phyloP scores from a whole-genome alignment of 2,329 filamentous ascomycete genomes.

The Penicillium sp. region DNA sequence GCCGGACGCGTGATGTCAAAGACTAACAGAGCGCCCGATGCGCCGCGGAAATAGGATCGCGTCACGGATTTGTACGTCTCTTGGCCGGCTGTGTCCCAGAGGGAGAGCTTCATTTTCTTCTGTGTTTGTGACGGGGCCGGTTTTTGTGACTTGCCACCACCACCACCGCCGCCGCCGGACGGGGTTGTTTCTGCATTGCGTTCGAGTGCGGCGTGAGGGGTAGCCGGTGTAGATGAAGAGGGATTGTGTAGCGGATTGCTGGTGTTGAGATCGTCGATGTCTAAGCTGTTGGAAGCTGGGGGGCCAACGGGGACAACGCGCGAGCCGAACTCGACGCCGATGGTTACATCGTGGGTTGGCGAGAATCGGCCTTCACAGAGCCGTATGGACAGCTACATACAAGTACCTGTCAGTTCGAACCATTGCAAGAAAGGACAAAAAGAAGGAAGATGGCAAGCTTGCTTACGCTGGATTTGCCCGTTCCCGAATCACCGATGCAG shows the following conservation, averaged over 20 bases:
- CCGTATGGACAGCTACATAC: slow-evolving; percentile 73
- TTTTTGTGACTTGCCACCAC: background rate
- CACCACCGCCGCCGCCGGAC: background rate
- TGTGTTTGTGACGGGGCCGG: slow-evolving; percentile 41
- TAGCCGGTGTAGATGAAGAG: background rate
- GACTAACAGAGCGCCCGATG: slow-evolving; percentile 74
- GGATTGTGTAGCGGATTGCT: background rate
- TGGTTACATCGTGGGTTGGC: slow-evolving; percentile 92
- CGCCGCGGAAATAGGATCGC: slow-evolving; percentile 85
- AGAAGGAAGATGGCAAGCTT: background rate
- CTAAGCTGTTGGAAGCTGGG: slow-evolving; percentile 61
- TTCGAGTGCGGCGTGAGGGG: background rate
- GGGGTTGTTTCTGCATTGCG: background rate
- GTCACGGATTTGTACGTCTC: slow-evolving; percentile 98
- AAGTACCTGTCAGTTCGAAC: background rate
- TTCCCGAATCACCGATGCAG: slow-evolving; percentile 93
- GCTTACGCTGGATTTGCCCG: slow-evolving; percentile 77
- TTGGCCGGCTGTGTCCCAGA: slow-evolving; percentile 96
- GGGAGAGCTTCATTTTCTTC: slow-evolving; percentile 85
- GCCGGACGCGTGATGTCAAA: slow-evolving; percentile 86
- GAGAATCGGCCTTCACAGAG: slow-evolving; percentile 96
- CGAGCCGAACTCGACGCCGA: slow-evolving; percentile 93
- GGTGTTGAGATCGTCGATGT: slow-evolving; percentile 40
- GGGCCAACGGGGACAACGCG: slow-evolving; percentile 88
- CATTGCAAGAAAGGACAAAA: background rate